A percentile compares a stretch with the other conserved stretches of the same genome.
Conservation (phyloP, 345 rosid genomes). For the Syzygium aromaticum region DNA sequence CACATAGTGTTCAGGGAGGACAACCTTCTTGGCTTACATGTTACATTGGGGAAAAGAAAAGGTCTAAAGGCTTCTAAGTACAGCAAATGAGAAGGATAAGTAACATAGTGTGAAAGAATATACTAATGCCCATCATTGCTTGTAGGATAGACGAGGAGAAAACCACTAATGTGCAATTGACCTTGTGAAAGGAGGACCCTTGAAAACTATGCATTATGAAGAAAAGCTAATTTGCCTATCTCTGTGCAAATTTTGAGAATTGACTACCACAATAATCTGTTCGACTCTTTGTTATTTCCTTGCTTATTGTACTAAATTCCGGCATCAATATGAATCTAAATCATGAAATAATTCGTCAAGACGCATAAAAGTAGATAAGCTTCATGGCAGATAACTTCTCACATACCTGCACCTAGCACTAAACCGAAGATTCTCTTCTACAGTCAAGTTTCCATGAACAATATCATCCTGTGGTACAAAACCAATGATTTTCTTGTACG, state of each 20-base stretch:
- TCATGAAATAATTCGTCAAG: not conserved
- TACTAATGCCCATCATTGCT: not conserved
- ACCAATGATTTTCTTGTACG: constrained; percentile 75
- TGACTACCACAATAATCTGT: not conserved
- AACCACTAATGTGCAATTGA: not conserved
- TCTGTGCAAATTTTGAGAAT: not conserved
- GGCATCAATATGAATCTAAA: not conserved
- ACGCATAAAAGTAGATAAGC: not conserved
- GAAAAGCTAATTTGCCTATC: not conserved
- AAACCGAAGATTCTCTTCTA: constrained; percentile 87
- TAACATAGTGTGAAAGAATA: not conserved
- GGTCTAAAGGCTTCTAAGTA: not conserved
- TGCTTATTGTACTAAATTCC: not conserved
- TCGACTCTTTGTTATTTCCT: not conserved
- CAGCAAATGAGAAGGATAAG: not conserved
- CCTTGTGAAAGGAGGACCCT: not conserved
- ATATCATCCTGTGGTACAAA: constrained; percentile 95
- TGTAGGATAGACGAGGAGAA: not conserved
- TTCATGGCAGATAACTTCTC: not conserved
- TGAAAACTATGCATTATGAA: not conserved
- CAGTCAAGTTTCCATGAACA: constrained; percentile 89
- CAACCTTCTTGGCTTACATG: not conserved
- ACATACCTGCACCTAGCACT: constrained; percentile 85
- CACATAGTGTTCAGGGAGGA: not conserved
- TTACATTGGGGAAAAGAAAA: not conserved